Evolutionary conservation across 768 basidiomycete genomes (phyloP).

Genomic region (Pleurotus pulmonarius): DNA sequence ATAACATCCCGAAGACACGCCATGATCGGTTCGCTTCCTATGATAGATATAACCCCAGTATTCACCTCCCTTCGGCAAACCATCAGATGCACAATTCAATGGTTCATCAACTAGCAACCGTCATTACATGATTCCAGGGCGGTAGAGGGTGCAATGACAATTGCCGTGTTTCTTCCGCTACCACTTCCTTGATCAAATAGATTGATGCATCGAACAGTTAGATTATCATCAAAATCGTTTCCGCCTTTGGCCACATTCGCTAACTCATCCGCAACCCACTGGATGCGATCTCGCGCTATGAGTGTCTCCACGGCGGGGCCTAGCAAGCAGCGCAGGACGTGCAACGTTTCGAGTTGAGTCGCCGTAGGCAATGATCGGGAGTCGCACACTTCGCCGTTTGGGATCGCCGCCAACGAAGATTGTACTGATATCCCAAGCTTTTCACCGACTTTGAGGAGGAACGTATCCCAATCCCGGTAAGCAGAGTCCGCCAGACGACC

Average conservation of each 20-base stretch:
- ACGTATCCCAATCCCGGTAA: slow-evolving; percentile 48
- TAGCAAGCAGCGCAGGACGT: slow-evolving; percentile 62
- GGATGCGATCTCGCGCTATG: slow-evolving; percentile 58
- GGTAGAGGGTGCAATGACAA: slow-evolving; percentile 41
- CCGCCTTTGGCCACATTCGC: slow-evolving; percentile 2
- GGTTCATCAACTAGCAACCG: too few species aligned
- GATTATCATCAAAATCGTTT: slow-evolving; percentile 3
- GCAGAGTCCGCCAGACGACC: slow-evolving; percentile 48
- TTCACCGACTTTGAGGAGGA: slow-evolving; percentile 27
- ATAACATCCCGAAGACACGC: not conserved
- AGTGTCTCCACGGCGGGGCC: slow-evolving; percentile 67
- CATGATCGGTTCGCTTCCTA: too few species aligned
- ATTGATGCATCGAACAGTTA: slow-evolving; percentile 46
- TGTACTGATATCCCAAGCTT: slow-evolving; percentile 22
- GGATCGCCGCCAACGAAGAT: not conserved
- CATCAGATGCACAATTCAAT: too few species aligned
- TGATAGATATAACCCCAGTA: too few species aligned
- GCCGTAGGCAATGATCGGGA: slow-evolving; percentile 18
- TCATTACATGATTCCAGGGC: too few species aligned
- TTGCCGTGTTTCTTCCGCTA: slow-evolving; percentile 69
- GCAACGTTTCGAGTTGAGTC: slow-evolving; percentile 51
- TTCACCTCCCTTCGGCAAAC: too few species aligned
- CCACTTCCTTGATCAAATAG: slow-evolving; percentile 71
- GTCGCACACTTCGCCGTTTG: not conserved
- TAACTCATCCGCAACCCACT: slow-evolving; percentile 50